Base-by-base conservation (phyloP, 2,329 filamentous ascomycete species). In the Pyricularia pennisetigena region DNA sequence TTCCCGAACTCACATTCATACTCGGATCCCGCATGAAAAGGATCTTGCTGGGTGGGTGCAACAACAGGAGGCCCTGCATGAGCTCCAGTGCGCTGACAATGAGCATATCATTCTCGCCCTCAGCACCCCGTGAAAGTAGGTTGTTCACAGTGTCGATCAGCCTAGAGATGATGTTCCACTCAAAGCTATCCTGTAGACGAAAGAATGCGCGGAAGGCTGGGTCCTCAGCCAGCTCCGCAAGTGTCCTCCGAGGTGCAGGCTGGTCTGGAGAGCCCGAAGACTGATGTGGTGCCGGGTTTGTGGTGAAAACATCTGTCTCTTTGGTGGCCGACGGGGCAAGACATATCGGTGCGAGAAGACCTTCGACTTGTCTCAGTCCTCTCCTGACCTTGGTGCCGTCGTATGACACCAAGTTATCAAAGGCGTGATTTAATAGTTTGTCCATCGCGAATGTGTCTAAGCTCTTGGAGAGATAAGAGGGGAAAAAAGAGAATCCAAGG, bases 171-270 rank as follows among this genome's bases (percentile, higher is more conserved):
- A 98, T 92, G 80, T 99, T 99, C 91, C 93, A 98, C 81, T 98
- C 93, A 76, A 99, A 99, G 2, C 94, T 92, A 76, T 98, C 94
- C 78, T 99, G 95, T 72, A 98, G 78, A 77, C 97, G 93, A 82
- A 97, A 97, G 82, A 98, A 98, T 79, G 97, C 93, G 72, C 92
- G 85, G 76, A 97, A 98, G 24, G 94, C 94, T 24, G 91, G 92
- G 78, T 98, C 95, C 71, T 89, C 86, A 66, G 86, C 85, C 71
- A 97, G 81, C 69, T 93, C 89, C 26, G 82, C 81, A 66, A 97
- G 83, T 16, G 84, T 83, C 79, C 92, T 93, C 67, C 81, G 78
- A 10, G 81, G 79, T 3, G 77, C 73, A 28, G 76, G 73, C 65
- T 80, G 78, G 68, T 78, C 70, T 69, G 67, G 68, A 71, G 73